Evolutionary conservation across 306 rosid species (phyloP).

Genomic region (Cucurbita pepo): DNA sequence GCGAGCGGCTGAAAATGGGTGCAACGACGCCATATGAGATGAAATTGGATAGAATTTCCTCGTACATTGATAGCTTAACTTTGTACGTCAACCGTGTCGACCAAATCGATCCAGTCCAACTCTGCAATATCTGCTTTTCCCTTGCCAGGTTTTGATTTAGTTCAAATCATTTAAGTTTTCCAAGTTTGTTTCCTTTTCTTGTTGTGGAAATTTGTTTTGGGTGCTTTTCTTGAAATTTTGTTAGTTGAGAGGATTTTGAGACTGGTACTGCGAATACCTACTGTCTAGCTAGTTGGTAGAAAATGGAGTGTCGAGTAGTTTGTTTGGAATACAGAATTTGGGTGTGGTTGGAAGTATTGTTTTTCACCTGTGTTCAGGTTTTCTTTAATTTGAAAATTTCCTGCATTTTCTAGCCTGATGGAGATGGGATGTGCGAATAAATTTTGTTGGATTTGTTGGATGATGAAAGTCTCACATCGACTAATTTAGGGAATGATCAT

Average conservation of each 20-base stretch:
- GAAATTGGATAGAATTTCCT: background rate
- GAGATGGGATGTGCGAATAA: background rate
- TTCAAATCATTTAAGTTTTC: background rate
- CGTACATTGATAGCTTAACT: background rate
- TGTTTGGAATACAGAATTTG: background rate
- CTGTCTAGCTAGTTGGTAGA: background rate
- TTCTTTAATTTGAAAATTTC: background rate
- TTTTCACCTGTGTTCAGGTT: background rate
- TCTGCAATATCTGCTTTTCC: background rate
- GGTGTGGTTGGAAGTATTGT: background rate
- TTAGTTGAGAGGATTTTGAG: background rate
- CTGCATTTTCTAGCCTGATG: background rate
- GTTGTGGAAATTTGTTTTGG: background rate
- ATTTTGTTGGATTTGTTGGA: background rate
- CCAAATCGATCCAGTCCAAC: background rate
- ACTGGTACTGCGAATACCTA: background rate
- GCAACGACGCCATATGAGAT: background rate
- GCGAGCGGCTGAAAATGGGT: background rate
- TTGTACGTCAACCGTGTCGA: background rate
- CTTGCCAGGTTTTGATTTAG: slow-evolving; percentile 2
- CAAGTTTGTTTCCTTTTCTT: background rate
- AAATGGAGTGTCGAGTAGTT: background rate
- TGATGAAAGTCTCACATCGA: too few relatives aligned
- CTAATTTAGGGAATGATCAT: too few relatives aligned
- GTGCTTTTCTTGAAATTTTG: background rate